phyloP scores from a whole-genome alignment of 495 filamentous ascomycete species.

The Chaetomium cochliodes region DNA sequence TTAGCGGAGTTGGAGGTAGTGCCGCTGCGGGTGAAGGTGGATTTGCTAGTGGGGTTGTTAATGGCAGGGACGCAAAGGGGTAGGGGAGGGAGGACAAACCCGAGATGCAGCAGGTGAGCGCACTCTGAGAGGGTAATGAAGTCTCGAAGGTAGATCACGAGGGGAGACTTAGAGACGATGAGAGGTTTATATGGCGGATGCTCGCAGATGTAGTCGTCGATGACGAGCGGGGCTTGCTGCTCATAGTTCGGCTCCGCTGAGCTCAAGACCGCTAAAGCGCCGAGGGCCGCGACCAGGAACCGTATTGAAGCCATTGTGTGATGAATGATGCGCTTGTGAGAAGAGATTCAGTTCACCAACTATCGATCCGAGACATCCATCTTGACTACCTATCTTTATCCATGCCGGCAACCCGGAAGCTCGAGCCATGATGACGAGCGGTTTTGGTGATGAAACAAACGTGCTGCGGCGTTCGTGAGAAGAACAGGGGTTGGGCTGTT shows the following conservation, averaged over 20 bases:
- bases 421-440: neutral
- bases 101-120: slow-evolving; percentile 42
- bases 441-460: neutral
- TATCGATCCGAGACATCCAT: neutral
- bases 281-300: slow-evolving; percentile 21
- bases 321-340: neutral
- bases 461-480: neutral
- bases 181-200: slow-evolving; percentile 50
- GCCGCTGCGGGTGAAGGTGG: slow-evolving; percentile 44
- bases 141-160: slow-evolving; percentile 56
- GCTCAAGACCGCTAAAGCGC: neutral
- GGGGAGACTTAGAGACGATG: slow-evolving; percentile 53
- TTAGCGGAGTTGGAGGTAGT: slow-evolving; percentile 35
- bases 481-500: slow-evolving; percentile 4
- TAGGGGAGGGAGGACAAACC: slow-evolving; percentile 32
- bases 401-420: neutral
- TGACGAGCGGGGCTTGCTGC: slow-evolving; percentile 5
- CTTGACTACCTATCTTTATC: neutral
- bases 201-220: slow-evolving; percentile 35
- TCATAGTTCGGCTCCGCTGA: neutral
- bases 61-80: slow-evolving; percentile 4
- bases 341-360: neutral
- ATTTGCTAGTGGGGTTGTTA: slow-evolving; percentile 27
- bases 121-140: slow-evolving; percentile 48
- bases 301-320: neutral